phyloP scores from a whole-genome alignment of 257 asterid genomes.

The Capsicum chinense region DNA sequence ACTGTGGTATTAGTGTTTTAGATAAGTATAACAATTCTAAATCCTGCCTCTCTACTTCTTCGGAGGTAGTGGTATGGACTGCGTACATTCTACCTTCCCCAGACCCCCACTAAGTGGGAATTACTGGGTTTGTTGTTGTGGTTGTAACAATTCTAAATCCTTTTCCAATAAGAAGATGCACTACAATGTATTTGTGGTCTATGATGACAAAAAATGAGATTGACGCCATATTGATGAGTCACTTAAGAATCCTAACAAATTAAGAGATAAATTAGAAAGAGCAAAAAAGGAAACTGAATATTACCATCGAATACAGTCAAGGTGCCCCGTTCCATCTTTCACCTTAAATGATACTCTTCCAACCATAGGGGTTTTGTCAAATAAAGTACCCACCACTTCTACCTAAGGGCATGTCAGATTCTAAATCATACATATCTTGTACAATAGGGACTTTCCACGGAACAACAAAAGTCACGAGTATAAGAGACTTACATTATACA shows the following conservation, averaged over 20 bases:
- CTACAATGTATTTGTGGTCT: not conserved
- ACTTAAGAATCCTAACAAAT: not conserved
- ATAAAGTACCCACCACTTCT: constrained; percentile 69
- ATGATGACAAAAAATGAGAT: constrained; percentile 1
- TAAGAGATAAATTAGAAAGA: not conserved
- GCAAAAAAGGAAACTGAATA: not conserved
- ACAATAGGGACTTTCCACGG: not conserved
- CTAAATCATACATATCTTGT: not conserved
- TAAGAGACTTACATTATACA: constrained; percentile 56
- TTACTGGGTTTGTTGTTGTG: no score
- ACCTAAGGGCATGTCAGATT: constrained; percentile 52
- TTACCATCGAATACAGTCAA: constrained; percentile 76
- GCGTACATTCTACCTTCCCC: no score
- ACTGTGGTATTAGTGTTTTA: not conserved
- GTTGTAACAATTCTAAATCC: not conserved
- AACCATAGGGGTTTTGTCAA: constrained; percentile 58
- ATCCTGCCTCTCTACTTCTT: not conserved
- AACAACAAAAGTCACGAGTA: not conserved
- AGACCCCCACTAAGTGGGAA: no score
- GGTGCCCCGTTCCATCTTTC: constrained; percentile 92
- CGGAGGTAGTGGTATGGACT: no score
- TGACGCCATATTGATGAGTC: not conserved
- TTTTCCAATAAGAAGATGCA: not conserved
- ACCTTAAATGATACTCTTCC: constrained; percentile 72
- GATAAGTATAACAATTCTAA: not conserved